Base-by-base conservation (phyloP, 2,329 filamentous ascomycete species). In the Huntiella savannae region DNA sequence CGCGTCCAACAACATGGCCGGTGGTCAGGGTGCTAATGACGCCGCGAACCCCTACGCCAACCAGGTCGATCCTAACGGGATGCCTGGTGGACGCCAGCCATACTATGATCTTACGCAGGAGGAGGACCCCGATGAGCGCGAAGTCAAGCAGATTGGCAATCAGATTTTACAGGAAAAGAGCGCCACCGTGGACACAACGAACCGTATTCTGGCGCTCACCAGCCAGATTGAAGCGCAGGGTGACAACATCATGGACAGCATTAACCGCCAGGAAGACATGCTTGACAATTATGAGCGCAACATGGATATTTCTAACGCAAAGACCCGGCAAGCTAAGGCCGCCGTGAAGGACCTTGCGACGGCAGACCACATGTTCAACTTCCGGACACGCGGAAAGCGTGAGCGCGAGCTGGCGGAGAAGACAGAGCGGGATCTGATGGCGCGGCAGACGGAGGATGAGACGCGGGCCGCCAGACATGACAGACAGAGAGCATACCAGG, bases 251-350 rank as follows among this genome's bases (percentile, higher is more conserved):
- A 34, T 78, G 75, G 35, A 71, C 80, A 48, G 72, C 93, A 10
- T 82, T 79, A 45, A 75, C 71, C 11, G 43, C 28, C 86, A 94
- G 60, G 81, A 80, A 49, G 84, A 93, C 58, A 72, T 79, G 12
- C 71, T 93, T 47, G 75, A 87, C 58, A 84, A 87, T 56, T 83
- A 81, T 0, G 83, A 93, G 60, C 75, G 75, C 60, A 85, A 88
- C 55, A 69, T 95, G 48, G 84, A 94, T 55, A 68, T 83, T 52
- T 81, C 85, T 3, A 64, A 73, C n/a, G 79, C 79, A 52, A 78
- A 86, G 58, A 83, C 82, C 54, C 74, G 76, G 49, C 66, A 82
- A 49, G 82, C 83, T 0, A 78, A 86, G 54, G 83, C 87, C 53
- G 82, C 83, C 54, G 80, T 85, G 1, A 74, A 77, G 41, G 85